phyloP scores from a whole-genome alignment of 2,329 filamentous ascomycete species.

The Aschersonia sp. region DNA sequence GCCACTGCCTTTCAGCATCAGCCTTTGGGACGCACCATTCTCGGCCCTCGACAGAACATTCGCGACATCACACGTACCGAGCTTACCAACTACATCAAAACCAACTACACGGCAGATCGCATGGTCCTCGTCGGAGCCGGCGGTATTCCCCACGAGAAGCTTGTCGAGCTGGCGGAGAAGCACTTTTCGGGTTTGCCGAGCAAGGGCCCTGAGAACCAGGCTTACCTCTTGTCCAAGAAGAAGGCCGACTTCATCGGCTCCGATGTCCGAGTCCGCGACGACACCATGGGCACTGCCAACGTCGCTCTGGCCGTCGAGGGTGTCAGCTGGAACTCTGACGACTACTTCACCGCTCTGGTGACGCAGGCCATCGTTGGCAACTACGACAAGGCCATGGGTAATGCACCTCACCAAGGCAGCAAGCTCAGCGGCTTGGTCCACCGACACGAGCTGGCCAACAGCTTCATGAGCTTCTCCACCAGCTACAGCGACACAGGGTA shows the following conservation, averaged over 20 bases:
- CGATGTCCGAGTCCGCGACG: constrained; percentile 88
- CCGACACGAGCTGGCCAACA: constrained; percentile 92
- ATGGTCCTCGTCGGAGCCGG: constrained; percentile 97
- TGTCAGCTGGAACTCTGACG: constrained; percentile 98
- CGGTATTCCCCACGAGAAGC: constrained; percentile 82
- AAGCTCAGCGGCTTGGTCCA: constrained; percentile 92
- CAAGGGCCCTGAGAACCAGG: constrained; percentile 58
- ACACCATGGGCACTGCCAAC: constrained; percentile 91
- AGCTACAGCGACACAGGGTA: constrained; percentile 99
- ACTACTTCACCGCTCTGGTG: constrained; percentile 97
- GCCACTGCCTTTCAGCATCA: constrained; percentile 96
- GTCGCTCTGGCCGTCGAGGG: constrained; percentile 97
- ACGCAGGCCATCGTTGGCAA: constrained; percentile 98
- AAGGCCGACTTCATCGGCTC: constrained; percentile 94
- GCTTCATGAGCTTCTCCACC: constrained; percentile 99
- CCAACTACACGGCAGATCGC: constrained; percentile 97
- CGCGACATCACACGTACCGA: constrained; percentile 86
- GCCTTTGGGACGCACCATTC: constrained; percentile 91
- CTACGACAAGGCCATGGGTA: constrained; percentile 98
- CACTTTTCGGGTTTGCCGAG: constrained; percentile 73
- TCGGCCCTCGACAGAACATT: constrained; percentile 97
- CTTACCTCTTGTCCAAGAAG: constrained; percentile 65
- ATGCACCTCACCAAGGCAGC: constrained; percentile 92
- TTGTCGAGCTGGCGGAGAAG: constrained; percentile 93
- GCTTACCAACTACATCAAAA: constrained; percentile 93